These are phyloP conservation scores for Scopulariopsis brevicaulis DNA, from an alignment of 2,329 filamentous ascomycete genomes.

Conservation along the genomic window DNA sequence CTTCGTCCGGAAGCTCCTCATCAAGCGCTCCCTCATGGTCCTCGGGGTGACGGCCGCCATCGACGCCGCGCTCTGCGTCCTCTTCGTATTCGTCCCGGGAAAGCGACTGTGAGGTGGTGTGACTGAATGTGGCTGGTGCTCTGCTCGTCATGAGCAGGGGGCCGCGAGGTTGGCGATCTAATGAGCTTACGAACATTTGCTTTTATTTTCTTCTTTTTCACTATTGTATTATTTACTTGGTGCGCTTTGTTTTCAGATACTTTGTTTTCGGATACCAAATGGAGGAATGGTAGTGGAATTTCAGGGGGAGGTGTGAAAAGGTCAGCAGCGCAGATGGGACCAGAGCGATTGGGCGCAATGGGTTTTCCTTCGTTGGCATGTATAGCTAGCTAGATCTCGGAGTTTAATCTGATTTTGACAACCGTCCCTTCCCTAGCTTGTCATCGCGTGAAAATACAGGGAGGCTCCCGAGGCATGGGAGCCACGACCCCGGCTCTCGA, in stretches of 20 bases:
- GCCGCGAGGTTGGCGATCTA: not conserved
- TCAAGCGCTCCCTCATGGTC: conserved; percentile 73
- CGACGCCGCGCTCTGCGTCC: conserved; percentile 69
- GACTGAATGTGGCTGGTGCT: not conserved
- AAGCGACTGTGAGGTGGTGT: conserved; percentile 50
- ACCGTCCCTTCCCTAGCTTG: not conserved
- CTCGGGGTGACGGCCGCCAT: conserved; percentile 64
- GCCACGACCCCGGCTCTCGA: not conserved
- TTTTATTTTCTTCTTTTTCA: conserved; percentile 4
- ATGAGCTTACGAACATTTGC: conserved; percentile 2
- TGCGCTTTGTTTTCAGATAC: conserved; percentile 1
- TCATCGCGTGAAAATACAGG: not conserved
- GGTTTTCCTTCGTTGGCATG: not conserved
- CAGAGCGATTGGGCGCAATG: not conserved
- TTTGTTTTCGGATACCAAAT: conserved; percentile 1
- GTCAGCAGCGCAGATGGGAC: not conserved
- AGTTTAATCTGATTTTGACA: not conserved
- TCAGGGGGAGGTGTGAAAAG: not conserved
- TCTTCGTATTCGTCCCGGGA: conserved; percentile 93
- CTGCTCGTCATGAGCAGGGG: not conserved
- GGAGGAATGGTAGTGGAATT: conserved; percentile 1
- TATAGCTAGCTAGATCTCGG: not conserved
- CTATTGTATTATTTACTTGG: conserved; percentile 7
- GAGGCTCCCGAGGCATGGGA: not conserved
- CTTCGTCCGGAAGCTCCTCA: conserved; percentile 77